Evolutionary conservation across 257 asterid species (phyloP), one percentile per base, ranked within the genome.

Genomic region (Forsythia viridissima): DNA sequence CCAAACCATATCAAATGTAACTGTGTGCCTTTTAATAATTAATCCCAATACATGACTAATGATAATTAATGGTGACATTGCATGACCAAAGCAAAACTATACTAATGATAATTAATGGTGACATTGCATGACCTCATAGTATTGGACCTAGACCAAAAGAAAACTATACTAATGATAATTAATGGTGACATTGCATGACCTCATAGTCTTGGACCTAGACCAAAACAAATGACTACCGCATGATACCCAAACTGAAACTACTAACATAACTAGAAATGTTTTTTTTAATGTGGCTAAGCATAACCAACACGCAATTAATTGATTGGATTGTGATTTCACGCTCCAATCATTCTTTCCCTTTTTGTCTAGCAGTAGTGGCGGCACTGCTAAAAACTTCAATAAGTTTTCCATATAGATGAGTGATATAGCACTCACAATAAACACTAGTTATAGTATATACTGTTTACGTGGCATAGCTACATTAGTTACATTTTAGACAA

Each of bases 321-420:
- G 68, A 86, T 71, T 80, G 88, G 86, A 7, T 66, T 70, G 76
- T 73, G 71, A 41, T 39, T 30, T 20, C 69, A 38, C 69, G 70
- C 74, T 8, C 77, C 20, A 2, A 6, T 18, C 3, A 0, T 0
- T 70, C 72, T 65, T 79, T 75, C 73, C 75, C 24, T 34, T 70
- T 77, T 79, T 37, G 86, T 77, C 79, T 21, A 15, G 67, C 75
- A 52, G 8, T 48, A 65, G 78, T 81, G 87, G 84, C 86, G 85
- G 88, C 86, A 88, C 86, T 40, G 39, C 41, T 69, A 24, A 24
- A 0, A 24, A 24, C 24, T 24, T 24, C 24, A 24, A 24, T 24
- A 24, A 24, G 24, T 24, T 24, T 24, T 24, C 24, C 24, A 0
- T 24, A 24, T 24, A 24, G 24, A 24, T 24, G 24, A 0, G 0